Percentiles rank a stretch among this genome's conserved stretches.
Evolutionary conservation across 495 filamentous ascomycete genomes (phyloP).

Genomic region (Aspergillus saccharolyticus): DNA sequence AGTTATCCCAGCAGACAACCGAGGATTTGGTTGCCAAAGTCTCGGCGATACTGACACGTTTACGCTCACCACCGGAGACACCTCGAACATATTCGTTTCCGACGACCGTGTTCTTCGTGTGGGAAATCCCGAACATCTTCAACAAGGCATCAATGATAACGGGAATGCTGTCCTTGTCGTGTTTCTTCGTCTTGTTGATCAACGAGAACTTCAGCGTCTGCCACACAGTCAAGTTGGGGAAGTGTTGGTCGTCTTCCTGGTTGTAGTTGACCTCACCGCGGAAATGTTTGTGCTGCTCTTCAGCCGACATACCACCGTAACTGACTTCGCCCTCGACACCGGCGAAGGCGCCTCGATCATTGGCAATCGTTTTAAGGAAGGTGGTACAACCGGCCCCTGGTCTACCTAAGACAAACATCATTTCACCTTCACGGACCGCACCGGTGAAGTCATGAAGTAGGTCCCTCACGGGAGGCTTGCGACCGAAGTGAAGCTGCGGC

Average conservation of each 20-base stretch:
- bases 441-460: constrained; percentile 75
- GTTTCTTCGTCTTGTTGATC: constrained; percentile 77
- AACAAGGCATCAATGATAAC: constrained; percentile 60
- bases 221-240: constrained; percentile 72
- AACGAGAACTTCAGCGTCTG: constrained; percentile 79
- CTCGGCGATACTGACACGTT: constrained; percentile 67
- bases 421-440: constrained; percentile 71
- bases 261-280: constrained; percentile 82
- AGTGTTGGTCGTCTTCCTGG: constrained; percentile 75
- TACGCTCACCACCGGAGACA: constrained; percentile 67
- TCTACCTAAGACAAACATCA: constrained; percentile 79
- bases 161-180: constrained; percentile 59
- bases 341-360: constrained; percentile 61
- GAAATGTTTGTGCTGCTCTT: constrained; percentile 63
- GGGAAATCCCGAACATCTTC: constrained; percentile 72
- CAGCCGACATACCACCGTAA: constrained; percentile 71
- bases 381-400: constrained; percentile 79
- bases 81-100: constrained; percentile 79
- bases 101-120: constrained; percentile 78
- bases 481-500: constrained; percentile 54
- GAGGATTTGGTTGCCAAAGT: constrained; percentile 62
- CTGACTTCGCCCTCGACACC: constrained; percentile 65
- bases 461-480: constrained; percentile 47
- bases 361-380: constrained; percentile 72
- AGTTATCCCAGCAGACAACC: constrained; percentile 68